Evolutionary conservation across 2,329 filamentous ascomycete genomes (phyloP).

Genomic region (Aspergillus piperis): DNA sequence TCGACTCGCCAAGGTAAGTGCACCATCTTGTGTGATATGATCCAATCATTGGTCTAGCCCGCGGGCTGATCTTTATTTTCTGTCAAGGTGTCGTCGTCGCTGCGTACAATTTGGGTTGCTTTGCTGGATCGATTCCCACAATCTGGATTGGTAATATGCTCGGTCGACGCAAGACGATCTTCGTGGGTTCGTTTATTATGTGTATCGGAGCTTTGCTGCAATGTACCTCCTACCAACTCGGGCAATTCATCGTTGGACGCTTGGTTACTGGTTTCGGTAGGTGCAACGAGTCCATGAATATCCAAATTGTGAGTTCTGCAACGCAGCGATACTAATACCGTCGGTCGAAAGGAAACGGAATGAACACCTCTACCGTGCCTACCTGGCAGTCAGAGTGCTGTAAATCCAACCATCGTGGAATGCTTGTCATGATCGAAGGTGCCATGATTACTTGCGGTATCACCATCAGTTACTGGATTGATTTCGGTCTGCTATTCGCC

Average conservation of each 20-base stretch:
- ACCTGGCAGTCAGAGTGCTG: slow-evolving; percentile 56
- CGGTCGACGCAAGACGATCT: slow-evolving; percentile 54
- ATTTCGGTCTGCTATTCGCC: slow-evolving; percentile 56
- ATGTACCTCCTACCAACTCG: slow-evolving; percentile 48
- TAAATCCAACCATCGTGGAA: slow-evolving; percentile 53
- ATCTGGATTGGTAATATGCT: slow-evolving; percentile 55
- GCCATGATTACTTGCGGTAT: slow-evolving; percentile 55
- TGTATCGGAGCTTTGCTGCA: slow-evolving; percentile 53
- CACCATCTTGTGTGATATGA: neutral
- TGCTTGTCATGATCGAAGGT: slow-evolving; percentile 57
- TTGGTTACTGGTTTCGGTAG: slow-evolving; percentile 54
- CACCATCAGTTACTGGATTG: slow-evolving; percentile 54
- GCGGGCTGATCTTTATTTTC: neutral
- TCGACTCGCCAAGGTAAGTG: slow-evolving; percentile 40
- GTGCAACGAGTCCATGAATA: neutral
- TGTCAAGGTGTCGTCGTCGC: slow-evolving; percentile 43
- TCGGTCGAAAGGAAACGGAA: slow-evolving; percentile 40
- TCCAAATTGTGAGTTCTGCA: too few species aligned
- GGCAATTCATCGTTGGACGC: slow-evolving; percentile 55
- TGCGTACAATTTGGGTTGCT: slow-evolving; percentile 53
- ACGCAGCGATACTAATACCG: neutral
- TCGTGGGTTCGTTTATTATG: slow-evolving; percentile 52
- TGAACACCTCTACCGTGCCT: slow-evolving; percentile 56
- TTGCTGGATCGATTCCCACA: slow-evolving; percentile 52
- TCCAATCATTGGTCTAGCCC: neutral